Conservation (phyloP, 805 yeast genomes). For the Metschnikowia borealis region DNA sequence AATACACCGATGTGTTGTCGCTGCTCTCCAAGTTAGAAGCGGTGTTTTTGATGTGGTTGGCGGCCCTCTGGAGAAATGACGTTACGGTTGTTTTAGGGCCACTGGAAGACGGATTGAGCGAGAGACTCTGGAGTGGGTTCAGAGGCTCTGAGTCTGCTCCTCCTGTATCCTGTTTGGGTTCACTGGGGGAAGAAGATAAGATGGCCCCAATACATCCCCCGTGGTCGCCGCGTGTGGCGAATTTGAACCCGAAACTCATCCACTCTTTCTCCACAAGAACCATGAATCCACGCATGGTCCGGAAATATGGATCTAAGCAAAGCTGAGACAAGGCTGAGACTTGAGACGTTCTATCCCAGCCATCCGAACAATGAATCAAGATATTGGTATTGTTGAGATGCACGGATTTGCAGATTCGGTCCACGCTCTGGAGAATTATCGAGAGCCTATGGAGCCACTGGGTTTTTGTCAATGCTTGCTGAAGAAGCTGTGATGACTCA, state of each 20-base stretch:
- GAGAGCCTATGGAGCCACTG: constrained; percentile 77
- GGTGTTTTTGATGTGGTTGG: constrained; percentile 36
- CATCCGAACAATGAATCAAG: constrained; percentile 92
- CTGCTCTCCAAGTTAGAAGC: constrained; percentile 20
- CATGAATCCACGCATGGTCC: constrained; percentile 87
- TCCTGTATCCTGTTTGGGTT: constrained; percentile 11
- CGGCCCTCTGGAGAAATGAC: constrained; percentile 37
- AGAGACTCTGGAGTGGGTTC: neutral
- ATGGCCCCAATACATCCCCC: constrained; percentile 48
- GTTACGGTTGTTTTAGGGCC: constrained; percentile 28
- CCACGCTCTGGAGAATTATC: constrained; percentile 69
- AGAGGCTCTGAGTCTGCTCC: constrained; percentile 9
- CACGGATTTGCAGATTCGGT: constrained; percentile 74
- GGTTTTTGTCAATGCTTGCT: constrained; percentile 55
- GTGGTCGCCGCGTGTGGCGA: constrained; percentile 79
- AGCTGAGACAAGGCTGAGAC: constrained; percentile 78
- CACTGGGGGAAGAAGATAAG: constrained; percentile 19
- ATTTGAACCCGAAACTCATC: constrained; percentile 91
- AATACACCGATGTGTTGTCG: constrained; percentile 16
- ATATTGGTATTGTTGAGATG: constrained; percentile 80
- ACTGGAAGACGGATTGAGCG: neutral
- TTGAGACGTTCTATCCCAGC: constrained; percentile 97
- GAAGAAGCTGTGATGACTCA: constrained; percentile 25
- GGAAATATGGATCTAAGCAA: constrained; percentile 83
- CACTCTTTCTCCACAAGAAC: constrained; percentile 88